Evolutionary conservation across 306 rosid genomes (phyloP).

Genomic region (Vigna trinervia): DNA sequence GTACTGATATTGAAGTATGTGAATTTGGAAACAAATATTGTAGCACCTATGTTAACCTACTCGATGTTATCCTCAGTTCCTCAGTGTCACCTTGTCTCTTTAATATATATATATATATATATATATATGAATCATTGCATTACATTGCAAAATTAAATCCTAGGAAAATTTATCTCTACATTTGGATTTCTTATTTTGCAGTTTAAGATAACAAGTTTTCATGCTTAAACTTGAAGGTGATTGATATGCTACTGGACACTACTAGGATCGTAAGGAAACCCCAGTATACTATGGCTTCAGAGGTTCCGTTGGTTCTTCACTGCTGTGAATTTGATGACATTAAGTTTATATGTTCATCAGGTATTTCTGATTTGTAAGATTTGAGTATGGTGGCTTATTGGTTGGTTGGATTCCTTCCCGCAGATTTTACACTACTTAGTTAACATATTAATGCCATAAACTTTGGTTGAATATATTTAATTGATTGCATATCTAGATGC

Average conservation of each 20-base stretch:
- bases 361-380: conserved; percentile 52
- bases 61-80: no score
- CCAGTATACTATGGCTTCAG: conserved; percentile 84
- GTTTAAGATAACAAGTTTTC: conserved; percentile 35
- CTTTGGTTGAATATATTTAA: conserved; percentile 34
- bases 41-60: no score
- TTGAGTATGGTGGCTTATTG: conserved; percentile 1
- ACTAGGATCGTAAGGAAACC: conserved; percentile 74
- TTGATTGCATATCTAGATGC: conserved; percentile 58
- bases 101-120: conserved; percentile 8
- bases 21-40: no score
- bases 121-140: background rate
- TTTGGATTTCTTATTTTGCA: conserved; percentile 34
- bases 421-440: conserved; percentile 6
- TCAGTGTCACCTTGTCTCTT: background rate
- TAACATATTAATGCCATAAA: conserved; percentile 7
- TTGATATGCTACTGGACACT: conserved; percentile 73
- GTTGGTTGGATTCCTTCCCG: conserved; percentile 16
- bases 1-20: no score
- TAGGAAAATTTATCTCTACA: conserved; percentile 17
- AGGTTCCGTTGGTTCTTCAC: conserved; percentile 85
- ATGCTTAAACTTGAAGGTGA: conserved; percentile 61
- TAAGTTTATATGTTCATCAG: conserved; percentile 79
- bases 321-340: conserved; percentile 87
- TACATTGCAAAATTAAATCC: conserved; percentile 23